Evolutionary conservation across 208 protist species (phyloP).

Genomic region (Crithidia sp.): DNA sequence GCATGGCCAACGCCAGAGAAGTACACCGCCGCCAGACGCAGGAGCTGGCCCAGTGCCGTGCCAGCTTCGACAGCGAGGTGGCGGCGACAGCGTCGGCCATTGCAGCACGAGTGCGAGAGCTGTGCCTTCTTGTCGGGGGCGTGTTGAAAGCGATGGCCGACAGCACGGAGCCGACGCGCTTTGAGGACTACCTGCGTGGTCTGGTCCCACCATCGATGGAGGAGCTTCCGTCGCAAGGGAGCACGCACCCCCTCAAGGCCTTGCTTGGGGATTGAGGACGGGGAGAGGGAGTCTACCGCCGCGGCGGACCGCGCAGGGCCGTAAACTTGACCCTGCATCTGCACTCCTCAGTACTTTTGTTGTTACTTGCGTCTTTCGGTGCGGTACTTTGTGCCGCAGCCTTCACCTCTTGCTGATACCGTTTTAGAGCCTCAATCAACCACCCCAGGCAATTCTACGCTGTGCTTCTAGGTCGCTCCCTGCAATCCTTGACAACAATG

Average conservation of each 20-base stretch:
- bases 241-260: slow-evolving; percentile 12
- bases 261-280: slow-evolving; percentile 27
- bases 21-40: slow-evolving; percentile 8
- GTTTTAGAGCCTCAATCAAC: too few species aligned
- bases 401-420: too few species aligned
- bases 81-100: slow-evolving; percentile 8
- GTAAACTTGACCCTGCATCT: neutral
- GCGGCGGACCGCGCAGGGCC: slow-evolving; percentile 5
- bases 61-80: slow-evolving; percentile 22
- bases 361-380: neutral
- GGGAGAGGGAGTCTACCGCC: neutral
- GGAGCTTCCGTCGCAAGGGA: neutral
- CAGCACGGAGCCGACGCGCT: slow-evolving; percentile 10
- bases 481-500: too few species aligned
- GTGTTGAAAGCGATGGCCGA: slow-evolving; percentile 14
- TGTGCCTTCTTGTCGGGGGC: slow-evolving; percentile 19
- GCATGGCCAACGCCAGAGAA: slow-evolving; percentile 18
- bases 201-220: slow-evolving; percentile 5
- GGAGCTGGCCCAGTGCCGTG: slow-evolving; percentile 13
- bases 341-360: slow-evolving; percentile 16
- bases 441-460: too few species aligned
- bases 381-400: too few species aligned
- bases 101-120: slow-evolving; percentile 8
- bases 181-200: slow-evolving; percentile 20
- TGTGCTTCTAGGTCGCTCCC: too few species aligned